Evolutionary conservation across 2,329 filamentous ascomycete species (phyloP).

Genomic region (Teratosphaeriaceae sp.): DNA sequence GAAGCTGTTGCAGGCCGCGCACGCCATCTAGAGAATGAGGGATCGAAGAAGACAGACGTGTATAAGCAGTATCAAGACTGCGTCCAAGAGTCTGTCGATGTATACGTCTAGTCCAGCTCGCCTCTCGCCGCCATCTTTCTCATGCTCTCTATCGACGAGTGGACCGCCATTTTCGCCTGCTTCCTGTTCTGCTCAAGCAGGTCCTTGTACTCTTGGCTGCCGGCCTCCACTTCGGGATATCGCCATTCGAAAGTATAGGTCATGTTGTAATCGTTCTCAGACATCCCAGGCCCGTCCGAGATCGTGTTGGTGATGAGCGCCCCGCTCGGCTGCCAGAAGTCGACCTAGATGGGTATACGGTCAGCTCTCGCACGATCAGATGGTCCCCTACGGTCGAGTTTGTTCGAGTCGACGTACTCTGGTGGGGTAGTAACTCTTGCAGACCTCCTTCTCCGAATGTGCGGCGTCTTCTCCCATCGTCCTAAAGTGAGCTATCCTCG

Average conservation of each 20-base stretch:
- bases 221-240: slow-evolving; percentile 30
- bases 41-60: neutral
- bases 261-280: slow-evolving; percentile 33
- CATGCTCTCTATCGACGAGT: slow-evolving; percentile 37
- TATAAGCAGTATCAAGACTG: neutral
- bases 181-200: slow-evolving; percentile 21
- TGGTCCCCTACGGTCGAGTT: neutral
- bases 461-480: slow-evolving; percentile 23
- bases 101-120: neutral
- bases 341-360: slow-evolving; percentile 36
- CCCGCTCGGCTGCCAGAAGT: slow-evolving; percentile 40
- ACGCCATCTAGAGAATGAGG: slow-evolving; percentile 47
- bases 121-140: slow-evolving; percentile 32
- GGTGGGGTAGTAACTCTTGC: slow-evolving; percentile 32
- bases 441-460: slow-evolving; percentile 31
- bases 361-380: neutral
- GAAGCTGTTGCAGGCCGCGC: slow-evolving; percentile 55
- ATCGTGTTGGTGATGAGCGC: slow-evolving; percentile 40
- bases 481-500: slow-evolving; percentile 35
- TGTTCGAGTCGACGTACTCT: slow-evolving; percentile 28
- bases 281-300: slow-evolving; percentile 31
- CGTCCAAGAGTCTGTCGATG: neutral
- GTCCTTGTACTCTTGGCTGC: slow-evolving; percentile 29
- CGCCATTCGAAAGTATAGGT: slow-evolving; percentile 43
- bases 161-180: slow-evolving; percentile 37